A percentile compares a stretch with the other conserved stretches of the same genome.
Conservation (phyloP, 2,329 filamentous ascomycete species). For the Trichoderma breve region DNA sequence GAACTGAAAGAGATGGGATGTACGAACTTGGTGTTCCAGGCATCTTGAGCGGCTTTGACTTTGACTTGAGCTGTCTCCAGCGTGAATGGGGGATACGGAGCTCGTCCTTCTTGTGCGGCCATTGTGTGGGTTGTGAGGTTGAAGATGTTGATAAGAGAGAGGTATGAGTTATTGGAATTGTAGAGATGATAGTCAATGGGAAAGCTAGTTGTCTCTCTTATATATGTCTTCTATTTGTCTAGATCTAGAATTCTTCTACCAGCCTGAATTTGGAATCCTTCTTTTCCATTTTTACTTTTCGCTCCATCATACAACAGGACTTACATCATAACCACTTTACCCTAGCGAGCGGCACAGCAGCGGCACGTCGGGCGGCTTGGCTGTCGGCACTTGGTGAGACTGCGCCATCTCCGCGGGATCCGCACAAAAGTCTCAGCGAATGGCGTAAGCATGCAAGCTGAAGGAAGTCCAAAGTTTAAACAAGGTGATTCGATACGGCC, state of each 20-base stretch:
- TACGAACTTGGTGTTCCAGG: conserved; percentile 73
- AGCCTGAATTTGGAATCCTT: not conserved
- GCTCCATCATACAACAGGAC: not conserved
- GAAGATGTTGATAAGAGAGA: not conserved
- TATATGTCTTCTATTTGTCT: not conserved
- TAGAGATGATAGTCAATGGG: not conserved
- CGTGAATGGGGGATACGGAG: conserved; percentile 70
- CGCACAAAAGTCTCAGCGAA: not conserved
- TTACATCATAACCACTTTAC: conserved; percentile 12
- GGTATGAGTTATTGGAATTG: not conserved
- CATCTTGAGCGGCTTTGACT: conserved; percentile 79
- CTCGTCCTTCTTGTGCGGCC: conserved; percentile 24
- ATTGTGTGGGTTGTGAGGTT: not conserved
- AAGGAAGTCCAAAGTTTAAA: not conserved
- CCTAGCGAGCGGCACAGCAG: not conserved
- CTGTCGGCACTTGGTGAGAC: not conserved
- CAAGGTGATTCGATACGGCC: not conserved
- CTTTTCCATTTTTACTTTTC: not conserved
- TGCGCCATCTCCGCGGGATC: conserved; percentile 17
- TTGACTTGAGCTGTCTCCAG: conserved; percentile 68
- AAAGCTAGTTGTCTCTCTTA: not conserved
- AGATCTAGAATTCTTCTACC: too few species aligned
- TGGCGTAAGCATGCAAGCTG: not conserved
- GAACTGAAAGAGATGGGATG: too few species aligned
- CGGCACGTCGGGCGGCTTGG: conserved; percentile 1